phyloP scores from a whole-genome alignment of 345 rosid species.

The Corchorus capsularis region DNA sequence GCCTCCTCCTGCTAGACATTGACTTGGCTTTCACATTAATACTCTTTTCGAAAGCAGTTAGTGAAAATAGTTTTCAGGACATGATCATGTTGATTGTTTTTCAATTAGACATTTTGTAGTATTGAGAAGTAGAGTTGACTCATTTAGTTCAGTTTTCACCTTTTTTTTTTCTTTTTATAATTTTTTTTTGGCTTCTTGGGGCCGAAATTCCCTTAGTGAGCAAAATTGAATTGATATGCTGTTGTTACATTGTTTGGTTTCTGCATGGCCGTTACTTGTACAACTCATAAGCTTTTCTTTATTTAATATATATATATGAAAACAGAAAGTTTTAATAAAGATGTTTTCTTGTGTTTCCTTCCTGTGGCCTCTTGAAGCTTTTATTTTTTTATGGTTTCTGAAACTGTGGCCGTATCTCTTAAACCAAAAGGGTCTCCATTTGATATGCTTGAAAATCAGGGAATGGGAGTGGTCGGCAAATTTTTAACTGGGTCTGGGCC shows the following conservation, averaged over 20 bases:
- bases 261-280: slow-evolving; percentile 24
- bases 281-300: slow-evolving; percentile 12
- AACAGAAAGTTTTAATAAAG: slow-evolving; percentile 18
- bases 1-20: slow-evolving; percentile 8
- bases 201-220: background rate
- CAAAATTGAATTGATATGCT: slow-evolving; percentile 7
- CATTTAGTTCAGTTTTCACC: slow-evolving; percentile 15
- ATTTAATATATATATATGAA: background rate
- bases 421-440: too few species aligned
- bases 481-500: too few species aligned
- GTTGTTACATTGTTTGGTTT: slow-evolving; percentile 14
- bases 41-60: slow-evolving; percentile 22
- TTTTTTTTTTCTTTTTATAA: background rate
- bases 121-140: slow-evolving; percentile 28
- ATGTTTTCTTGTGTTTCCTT: background rate
- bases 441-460: background rate
- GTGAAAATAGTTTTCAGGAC: slow-evolving; percentile 32
- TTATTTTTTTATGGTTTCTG: background rate
- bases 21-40: slow-evolving; percentile 12
- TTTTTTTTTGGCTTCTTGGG: background rate
- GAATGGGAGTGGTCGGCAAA: too few species aligned
- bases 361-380: background rate
- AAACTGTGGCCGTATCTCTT: background rate
- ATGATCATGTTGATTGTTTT: slow-evolving; percentile 20
- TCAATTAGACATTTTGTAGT: slow-evolving; percentile 29